Evolutionary conservation across 176 grass and related monocot genomes (phyloP).

Genomic region (Zizania latifolia): DNA sequence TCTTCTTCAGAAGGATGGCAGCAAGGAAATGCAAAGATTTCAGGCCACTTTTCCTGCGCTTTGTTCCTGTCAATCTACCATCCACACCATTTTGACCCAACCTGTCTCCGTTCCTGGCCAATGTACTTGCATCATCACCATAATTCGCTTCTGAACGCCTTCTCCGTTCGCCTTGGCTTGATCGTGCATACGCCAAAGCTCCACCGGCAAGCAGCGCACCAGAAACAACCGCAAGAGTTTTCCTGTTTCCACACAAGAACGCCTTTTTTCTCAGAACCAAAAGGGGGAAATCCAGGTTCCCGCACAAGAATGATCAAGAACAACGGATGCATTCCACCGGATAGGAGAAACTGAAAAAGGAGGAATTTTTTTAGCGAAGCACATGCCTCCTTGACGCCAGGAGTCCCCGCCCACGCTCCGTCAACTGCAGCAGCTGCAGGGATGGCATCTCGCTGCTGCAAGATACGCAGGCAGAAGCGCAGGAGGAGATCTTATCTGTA

Average conservation of each 20-base stretch:
- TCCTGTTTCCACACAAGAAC: slow-evolving; percentile 39
- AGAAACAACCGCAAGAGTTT: slow-evolving; percentile 62
- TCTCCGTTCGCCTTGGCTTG: slow-evolving; percentile 30
- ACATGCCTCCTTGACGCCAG: slow-evolving; percentile 65
- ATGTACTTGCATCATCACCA: slow-evolving; percentile 13
- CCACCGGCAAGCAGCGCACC: slow-evolving; percentile 79
- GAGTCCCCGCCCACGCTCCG: slow-evolving; percentile 63
- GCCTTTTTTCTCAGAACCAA: background rate
- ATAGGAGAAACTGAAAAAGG: background rate
- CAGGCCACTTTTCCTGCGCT: slow-evolving; percentile 39
- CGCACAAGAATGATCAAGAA: background rate
- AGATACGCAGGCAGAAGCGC: background rate
- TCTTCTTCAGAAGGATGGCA: slow-evolving; percentile 77
- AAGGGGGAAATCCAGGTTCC: background rate
- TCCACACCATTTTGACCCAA: slow-evolving; percentile 27
- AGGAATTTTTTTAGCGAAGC: background rate
- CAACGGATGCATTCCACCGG: background rate
- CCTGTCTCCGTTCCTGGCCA: slow-evolving; percentile 30
- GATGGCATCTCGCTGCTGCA: slow-evolving; percentile 54
- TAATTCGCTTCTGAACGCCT: background rate
- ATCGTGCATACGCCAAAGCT: slow-evolving; percentile 65
- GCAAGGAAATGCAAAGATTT: slow-evolving; percentile 85
- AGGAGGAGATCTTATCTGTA: background rate
- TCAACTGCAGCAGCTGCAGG: slow-evolving; percentile 80
- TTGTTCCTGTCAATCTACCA: slow-evolving; percentile 26